phyloP scores from a whole-genome alignment of 2,329 filamentous ascomycete genomes.

The Colletotrichum tabaci region DNA sequence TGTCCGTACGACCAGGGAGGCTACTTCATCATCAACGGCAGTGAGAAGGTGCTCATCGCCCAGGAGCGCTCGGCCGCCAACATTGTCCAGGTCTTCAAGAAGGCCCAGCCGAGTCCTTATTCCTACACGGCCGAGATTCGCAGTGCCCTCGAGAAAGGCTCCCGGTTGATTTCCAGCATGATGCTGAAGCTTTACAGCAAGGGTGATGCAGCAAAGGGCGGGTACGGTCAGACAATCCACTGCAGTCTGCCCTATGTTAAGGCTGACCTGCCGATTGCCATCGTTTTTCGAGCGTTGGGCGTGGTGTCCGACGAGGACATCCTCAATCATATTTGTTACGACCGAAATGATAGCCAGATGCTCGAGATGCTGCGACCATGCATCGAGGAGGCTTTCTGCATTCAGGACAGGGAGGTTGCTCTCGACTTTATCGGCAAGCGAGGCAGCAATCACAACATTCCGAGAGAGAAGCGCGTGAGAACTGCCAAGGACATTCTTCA shows the following conservation, averaged over 20 bases:
- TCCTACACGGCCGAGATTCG: constrained; percentile 96
- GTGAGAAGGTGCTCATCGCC: constrained; percentile 97
- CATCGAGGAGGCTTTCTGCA: constrained; percentile 96
- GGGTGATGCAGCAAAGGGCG: constrained; percentile 83
- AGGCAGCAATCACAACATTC: constrained; percentile 76
- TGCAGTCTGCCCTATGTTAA: constrained; percentile 95
- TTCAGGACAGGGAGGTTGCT: constrained; percentile 94
- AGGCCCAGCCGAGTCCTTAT: constrained; percentile 91
- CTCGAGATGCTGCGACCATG: constrained; percentile 97
- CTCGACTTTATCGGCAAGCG: constrained; percentile 96
- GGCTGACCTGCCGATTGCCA: constrained; percentile 90
- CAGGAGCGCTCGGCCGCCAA: constrained; percentile 98
- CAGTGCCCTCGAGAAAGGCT: constrained; percentile 96
- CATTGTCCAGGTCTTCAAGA: constrained; percentile 99
- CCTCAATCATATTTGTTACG: constrained; percentile 96
- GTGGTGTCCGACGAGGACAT: constrained; percentile 99
- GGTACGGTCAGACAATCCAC: constrained; percentile 89
- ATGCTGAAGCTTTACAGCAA: constrained; percentile 92
- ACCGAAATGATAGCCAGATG: constrained; percentile 96
- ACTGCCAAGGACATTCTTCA: constrained; percentile 95
- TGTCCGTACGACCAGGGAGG: constrained; percentile 98
- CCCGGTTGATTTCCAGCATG: constrained; percentile 92
- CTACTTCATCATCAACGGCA: constrained; percentile 99
- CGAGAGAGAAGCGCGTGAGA: constrained; percentile 87
- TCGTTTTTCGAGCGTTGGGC: constrained; percentile 95